Percentiles rank a stretch among this genome's conserved stretches.
phyloP scores from a whole-genome alignment of 1,139 yeast species.

The Suhomyces panamericanus region DNA sequence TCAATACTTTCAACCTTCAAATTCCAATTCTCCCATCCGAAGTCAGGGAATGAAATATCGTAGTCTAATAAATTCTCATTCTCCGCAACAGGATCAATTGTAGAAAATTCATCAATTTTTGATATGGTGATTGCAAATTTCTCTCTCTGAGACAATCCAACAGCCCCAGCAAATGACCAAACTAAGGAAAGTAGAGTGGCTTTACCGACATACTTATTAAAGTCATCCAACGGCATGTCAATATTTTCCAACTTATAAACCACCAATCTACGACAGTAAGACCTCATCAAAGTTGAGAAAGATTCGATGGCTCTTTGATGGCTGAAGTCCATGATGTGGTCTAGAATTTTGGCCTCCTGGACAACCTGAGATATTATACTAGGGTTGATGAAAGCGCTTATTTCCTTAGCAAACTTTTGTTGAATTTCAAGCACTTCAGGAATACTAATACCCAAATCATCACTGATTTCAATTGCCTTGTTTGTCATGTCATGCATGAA shows the following conservation, averaged over 20 bases:
- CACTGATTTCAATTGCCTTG: conserved; percentile 15
- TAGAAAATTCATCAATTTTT: conserved; percentile 18
- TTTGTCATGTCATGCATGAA: conserved; percentile 25
- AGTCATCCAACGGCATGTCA: conserved; percentile 20
- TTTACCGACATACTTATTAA: conserved; percentile 35
- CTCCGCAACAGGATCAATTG: conserved; percentile 10
- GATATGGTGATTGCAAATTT: conserved; percentile 37
- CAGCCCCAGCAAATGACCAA: conserved; percentile 77
- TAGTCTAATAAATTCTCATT: conserved; percentile 36
- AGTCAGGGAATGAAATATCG: conserved; percentile 48
- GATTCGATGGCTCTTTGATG: conserved; percentile 42
- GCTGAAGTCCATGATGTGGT: conserved; percentile 59
- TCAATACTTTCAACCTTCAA: conserved; percentile 45
- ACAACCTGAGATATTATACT: conserved; percentile 9
- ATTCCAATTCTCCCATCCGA: conserved; percentile 52
- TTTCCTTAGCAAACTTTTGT: conserved; percentile 11
- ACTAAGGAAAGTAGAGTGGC: conserved; percentile 46
- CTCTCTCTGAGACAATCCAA: conserved; percentile 39
- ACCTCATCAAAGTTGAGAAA: conserved; percentile 28
- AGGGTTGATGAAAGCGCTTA: conserved; percentile 9
- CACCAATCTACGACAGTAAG: conserved; percentile 24
- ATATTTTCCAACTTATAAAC: conserved; percentile 14
- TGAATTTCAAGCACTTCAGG: conserved; percentile 12
- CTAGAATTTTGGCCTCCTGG: conserved; percentile 21
- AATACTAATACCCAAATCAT: conserved; percentile 11